Evolutionary conservation across 495 filamentous ascomycete genomes (phyloP).

Genomic region (Durotheca rogersii): DNA sequence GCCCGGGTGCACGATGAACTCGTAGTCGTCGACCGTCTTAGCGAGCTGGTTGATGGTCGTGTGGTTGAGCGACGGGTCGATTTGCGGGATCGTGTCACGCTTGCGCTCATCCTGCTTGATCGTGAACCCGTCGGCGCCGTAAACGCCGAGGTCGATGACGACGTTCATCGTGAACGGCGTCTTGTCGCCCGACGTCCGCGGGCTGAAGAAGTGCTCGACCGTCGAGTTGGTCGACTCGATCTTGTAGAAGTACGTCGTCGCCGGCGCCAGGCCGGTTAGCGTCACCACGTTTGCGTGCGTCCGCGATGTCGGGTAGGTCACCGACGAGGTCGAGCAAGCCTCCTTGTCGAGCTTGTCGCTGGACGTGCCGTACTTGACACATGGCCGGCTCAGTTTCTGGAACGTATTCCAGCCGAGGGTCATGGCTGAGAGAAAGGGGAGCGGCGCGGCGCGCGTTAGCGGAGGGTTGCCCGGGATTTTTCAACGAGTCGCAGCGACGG

Average conservation of each 20-base stretch:
- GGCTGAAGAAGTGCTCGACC: conserved; percentile 56
- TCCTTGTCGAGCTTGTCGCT: conserved; percentile 29
- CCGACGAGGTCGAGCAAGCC: conserved; percentile 39
- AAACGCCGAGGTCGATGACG: conserved; percentile 51
- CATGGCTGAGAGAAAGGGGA: conserved; percentile 43
- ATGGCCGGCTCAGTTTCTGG: conserved; percentile 39
- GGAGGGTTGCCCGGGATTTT: neutral
- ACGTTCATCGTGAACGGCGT: conserved; percentile 44
- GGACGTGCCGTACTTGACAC: conserved; percentile 48
- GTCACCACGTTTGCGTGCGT: conserved; percentile 45
- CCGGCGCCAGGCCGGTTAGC: conserved; percentile 36
- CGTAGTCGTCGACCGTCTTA: conserved; percentile 56
- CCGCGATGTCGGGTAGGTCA: conserved; percentile 43
- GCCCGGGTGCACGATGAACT: conserved; percentile 59
- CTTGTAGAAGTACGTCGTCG: conserved; percentile 52
- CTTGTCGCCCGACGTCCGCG: conserved; percentile 48
- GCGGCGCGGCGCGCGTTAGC: neutral
- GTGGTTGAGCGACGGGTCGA: conserved; percentile 61
- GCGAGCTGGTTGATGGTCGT: conserved; percentile 61
- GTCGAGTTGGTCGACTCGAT: conserved; percentile 58
- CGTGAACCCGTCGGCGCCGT: conserved; percentile 59
- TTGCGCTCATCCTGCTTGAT: conserved; percentile 49
- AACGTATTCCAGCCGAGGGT: conserved; percentile 57
- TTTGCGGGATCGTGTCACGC: conserved; percentile 51
- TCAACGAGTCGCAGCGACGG: too few species aligned